Base-by-base conservation (phyloP, 2,329 filamentous ascomycete species). In the Cytospora mali region DNA sequence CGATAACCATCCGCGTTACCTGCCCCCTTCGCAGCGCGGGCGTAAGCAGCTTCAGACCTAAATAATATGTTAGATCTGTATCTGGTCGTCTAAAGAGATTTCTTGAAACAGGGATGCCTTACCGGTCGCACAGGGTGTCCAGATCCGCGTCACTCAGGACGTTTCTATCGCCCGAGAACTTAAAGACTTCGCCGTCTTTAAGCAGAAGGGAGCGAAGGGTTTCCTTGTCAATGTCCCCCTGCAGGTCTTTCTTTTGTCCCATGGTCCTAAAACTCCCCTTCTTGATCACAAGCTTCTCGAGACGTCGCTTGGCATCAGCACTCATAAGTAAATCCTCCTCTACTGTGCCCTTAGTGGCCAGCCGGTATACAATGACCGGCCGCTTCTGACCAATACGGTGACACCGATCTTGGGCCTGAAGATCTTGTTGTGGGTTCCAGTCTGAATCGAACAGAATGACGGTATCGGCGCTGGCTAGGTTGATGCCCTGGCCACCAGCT, bases 341-440 rank as follows among this genome's bases (percentile, higher is more conserved):
- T 0, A 99, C 92, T 0, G 95, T 98, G 10, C 90, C 91, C 70
- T 93, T 93, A 0, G 95, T 99, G 0, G 95, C 94, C 35, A 99
- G 88, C 1, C 95, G 89, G 75, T 96, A 99, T 0, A 99, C 90
- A 23, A 99, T 87, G 1, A 99, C 95, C 0, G 95, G 95, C 2
- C 89, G 84, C 0, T 88, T 97, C 74, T 99, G 95, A 0, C 95
- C 95, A 66, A 99, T 98, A 14, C 95, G 87, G 73, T 99, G 95
- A 0, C 92, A 93, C 6, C 95, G 91, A 71, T 99, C 95, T 75
- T 98, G 95, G 0, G 95, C 95, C 72, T 99, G 95, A 0, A 99
- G 81, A 74, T 99, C 95, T 72, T 97, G 94, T 73, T 99, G 95
- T 0, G 95, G 95, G 70, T 99, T 99, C 88, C 94, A 97, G 70